phyloP scores from a whole-genome alignment of 257 asterid species.

The Cordia subcordata region DNA sequence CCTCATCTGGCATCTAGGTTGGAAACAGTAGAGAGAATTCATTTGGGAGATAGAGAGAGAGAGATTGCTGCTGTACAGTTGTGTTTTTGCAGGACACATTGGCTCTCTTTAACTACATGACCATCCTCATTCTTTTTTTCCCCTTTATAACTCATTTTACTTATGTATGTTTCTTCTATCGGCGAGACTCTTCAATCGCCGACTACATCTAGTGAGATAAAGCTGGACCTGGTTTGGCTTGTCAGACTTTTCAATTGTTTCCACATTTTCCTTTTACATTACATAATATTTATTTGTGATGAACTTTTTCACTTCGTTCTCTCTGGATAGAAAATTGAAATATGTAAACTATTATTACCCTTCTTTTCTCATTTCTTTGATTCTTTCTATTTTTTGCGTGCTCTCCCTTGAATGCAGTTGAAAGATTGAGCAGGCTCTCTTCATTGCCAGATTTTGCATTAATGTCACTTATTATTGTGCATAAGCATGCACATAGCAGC shows the following conservation, averaged over 20 bases:
- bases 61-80: slow-evolving; percentile 38
- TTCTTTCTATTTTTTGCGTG: too few species aligned
- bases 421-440: too few species aligned
- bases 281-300: not conserved
- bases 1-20: slow-evolving; percentile 30
- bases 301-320: too few species aligned
- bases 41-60: slow-evolving; percentile 20
- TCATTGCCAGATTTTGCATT: too few species aligned
- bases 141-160: not conserved
- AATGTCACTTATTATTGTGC: too few species aligned
- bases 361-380: too few species aligned
- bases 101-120: slow-evolving; percentile 19
- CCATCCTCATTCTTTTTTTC: slow-evolving; percentile 19
- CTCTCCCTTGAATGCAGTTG: too few species aligned
- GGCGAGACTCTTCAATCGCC: slow-evolving; percentile 7
- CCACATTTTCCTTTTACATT: slow-evolving; percentile 1
- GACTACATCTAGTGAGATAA: too few species aligned
- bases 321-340: too few species aligned
- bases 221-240: too few species aligned
- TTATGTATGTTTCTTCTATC: slow-evolving; percentile 1
- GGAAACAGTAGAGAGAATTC: slow-evolving; percentile 17
- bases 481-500: too few species aligned
- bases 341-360: too few species aligned
- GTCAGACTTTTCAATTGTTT: slow-evolving; percentile 11
- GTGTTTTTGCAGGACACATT: slow-evolving; percentile 17